Percentiles rank a stretch among this genome's conserved stretches.
phyloP scores from a whole-genome alignment of 2,329 filamentous ascomycete genomes.

The Alternaria incomplexa region DNA sequence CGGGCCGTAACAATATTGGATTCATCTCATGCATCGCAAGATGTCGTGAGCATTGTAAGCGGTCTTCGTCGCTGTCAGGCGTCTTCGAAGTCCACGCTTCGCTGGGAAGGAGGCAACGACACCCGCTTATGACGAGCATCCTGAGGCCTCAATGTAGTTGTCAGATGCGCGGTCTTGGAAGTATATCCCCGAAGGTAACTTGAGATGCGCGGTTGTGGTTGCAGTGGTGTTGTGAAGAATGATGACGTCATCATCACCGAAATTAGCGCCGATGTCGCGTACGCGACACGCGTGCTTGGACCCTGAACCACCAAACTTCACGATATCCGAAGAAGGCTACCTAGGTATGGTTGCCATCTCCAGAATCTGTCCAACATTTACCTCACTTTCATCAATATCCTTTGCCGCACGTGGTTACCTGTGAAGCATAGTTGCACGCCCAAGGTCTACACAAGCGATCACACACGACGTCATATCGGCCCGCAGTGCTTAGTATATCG shows the following conservation, averaged over 20 bases:
- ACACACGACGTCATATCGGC: not conserved
- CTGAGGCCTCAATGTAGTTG: not conserved
- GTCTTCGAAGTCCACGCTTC: not conserved
- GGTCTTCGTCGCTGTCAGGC: not conserved
- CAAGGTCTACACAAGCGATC: not conserved
- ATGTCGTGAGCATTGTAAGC: not conserved
- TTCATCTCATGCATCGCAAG: not conserved
- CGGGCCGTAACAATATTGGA: rapidly evolving
- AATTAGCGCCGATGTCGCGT: not conserved
- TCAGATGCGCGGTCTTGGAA: not conserved
- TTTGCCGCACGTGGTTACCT: not conserved
- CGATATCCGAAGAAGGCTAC: not conserved
- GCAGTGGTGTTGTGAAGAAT: not conserved
- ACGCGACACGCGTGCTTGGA: not conserved
- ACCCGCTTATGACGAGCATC: not conserved
- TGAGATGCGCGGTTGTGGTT: no score
- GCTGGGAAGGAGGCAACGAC: not conserved
- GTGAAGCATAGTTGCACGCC: not conserved
- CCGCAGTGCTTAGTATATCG: not conserved
- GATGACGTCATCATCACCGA: not conserved
- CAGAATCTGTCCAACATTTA: no score
- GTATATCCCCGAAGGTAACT: not conserved
- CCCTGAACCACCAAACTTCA: not conserved
- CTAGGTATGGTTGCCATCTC: not conserved
- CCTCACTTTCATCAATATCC: not conserved